A percentile compares a stretch with the other conserved stretches of the same genome.
phyloP scores from a whole-genome alignment of 1,139 yeast genomes.

The Nadsonia commutata region DNA sequence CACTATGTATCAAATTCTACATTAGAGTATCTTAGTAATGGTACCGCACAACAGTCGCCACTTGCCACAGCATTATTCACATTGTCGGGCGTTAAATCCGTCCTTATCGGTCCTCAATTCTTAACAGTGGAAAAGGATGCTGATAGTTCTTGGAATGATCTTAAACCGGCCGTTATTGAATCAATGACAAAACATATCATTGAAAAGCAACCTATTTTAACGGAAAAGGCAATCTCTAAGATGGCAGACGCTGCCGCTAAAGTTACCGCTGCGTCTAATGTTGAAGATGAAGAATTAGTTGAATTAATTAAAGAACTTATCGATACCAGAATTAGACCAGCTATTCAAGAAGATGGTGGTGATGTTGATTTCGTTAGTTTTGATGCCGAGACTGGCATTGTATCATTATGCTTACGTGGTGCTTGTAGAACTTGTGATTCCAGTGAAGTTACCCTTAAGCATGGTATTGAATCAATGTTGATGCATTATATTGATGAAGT shows the following conservation, averaged over 20 bases:
- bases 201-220: conserved; percentile 44
- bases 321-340: conserved; percentile 90
- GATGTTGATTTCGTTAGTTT: conserved; percentile 61
- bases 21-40: conserved; percentile 50
- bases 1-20: conserved; percentile 22
- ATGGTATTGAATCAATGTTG: conserved; percentile 75
- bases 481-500: conserved; percentile 79
- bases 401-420: conserved; percentile 61
- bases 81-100: conserved; percentile 70
- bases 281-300: conserved; percentile 64
- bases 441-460: conserved; percentile 61
- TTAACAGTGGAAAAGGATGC: conserved; percentile 67
- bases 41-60: conserved; percentile 65
- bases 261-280: conserved; percentile 31
- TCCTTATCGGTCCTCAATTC: conserved; percentile 80
- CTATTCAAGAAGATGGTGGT: conserved; percentile 70
- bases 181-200: conserved; percentile 72
- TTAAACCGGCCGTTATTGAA: conserved; percentile 82
- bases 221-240: too few species aligned
- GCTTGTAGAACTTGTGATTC: conserved; percentile 74
- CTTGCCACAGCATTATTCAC: conserved; percentile 68
- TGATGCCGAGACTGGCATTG: conserved; percentile 48
- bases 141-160: conserved; percentile 48
- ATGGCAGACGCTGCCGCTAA: neutral
- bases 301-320: conserved; percentile 86